These are phyloP conservation scores for Hyaloscypha hepaticicola DNA, from an alignment of 495 filamentous ascomycete genomes.

Conservation along the genomic window DNA sequence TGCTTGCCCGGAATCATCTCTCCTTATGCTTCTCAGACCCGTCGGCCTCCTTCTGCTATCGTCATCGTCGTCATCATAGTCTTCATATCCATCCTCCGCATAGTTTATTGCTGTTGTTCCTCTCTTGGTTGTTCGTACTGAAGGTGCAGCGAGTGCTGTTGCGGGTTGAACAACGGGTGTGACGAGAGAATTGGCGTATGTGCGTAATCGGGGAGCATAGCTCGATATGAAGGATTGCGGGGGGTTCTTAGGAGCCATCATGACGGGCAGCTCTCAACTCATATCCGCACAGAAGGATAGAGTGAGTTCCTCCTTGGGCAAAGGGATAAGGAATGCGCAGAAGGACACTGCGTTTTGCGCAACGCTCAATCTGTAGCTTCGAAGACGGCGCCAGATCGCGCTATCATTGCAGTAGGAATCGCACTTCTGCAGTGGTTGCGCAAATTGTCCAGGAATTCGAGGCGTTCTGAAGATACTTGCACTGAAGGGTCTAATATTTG, in stretches of 20 bases:
- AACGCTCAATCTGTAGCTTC: conserved; percentile 4
- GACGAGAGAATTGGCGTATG: conserved; percentile 89
- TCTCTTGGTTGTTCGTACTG: conserved; percentile 88
- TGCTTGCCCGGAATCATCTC: conserved; percentile 68
- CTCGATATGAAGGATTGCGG: conserved; percentile 88
- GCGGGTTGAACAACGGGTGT: conserved; percentile 77
- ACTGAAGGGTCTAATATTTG: neutral
- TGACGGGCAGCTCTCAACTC: conserved; percentile 20
- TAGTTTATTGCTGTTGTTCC: conserved; percentile 97
- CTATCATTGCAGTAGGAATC: conserved; percentile 14
- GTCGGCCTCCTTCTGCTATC: conserved; percentile 77
- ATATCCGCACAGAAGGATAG: conserved; percentile 17
- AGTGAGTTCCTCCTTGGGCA: neutral
- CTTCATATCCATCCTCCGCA: conserved; percentile 91
- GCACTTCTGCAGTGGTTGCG: neutral
- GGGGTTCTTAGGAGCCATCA: conserved; percentile 40
- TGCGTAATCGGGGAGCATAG: conserved; percentile 87
- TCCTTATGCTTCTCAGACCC: conserved; percentile 75
- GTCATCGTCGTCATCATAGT: conserved; percentile 90
- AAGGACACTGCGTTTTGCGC: neutral
- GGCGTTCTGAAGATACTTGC: neutral
- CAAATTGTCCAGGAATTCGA: neutral
- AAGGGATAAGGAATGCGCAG: conserved; percentile 17
- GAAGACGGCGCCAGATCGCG: neutral
- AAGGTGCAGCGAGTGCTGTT: conserved; percentile 58